phyloP scores from a whole-genome alignment of 176 grass and related monocot genomes.

The sorghum (Sorghum bicolor) region DNA sequence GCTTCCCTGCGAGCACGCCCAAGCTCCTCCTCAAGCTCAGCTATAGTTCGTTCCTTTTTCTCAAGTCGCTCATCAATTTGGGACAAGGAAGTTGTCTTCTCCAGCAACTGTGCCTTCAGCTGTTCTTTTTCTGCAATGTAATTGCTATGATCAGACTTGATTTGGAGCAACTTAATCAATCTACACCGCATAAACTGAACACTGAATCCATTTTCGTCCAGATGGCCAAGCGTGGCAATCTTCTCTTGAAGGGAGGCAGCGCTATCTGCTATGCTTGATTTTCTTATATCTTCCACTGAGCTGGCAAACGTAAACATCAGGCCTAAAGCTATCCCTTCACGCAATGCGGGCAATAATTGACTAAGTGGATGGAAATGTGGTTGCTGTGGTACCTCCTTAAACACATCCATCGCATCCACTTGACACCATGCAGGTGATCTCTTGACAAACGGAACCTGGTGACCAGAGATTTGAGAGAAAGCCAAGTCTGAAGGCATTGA shows the following conservation, averaged over 20 bases:
- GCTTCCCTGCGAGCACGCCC: background rate
- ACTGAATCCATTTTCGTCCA: conserved; percentile 53
- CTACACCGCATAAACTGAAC: conserved; percentile 26
- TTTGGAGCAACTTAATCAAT: conserved; percentile 28
- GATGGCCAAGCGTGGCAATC: conserved; percentile 8
- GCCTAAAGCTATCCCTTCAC: conserved; percentile 44
- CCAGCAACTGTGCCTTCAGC: conserved; percentile 26
- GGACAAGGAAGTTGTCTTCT: conserved; percentile 8
- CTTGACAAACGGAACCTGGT: conserved; percentile 36
- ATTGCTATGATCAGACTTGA: conserved; percentile 25
- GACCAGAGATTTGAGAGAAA: background rate
- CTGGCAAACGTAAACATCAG: conserved; percentile 39
- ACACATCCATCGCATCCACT: conserved; percentile 48
- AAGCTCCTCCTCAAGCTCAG: conserved; percentile 40
- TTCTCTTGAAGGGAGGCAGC: conserved; percentile 22
- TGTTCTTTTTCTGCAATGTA: background rate
- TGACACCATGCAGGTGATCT: conserved; percentile 37
- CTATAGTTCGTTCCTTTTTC: conserved; percentile 28
- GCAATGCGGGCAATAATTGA: conserved; percentile 29
- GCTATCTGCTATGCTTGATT: conserved; percentile 27
- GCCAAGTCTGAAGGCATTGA: conserved; percentile 1
- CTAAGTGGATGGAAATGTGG: conserved; percentile 58
- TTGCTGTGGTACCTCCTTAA: conserved; percentile 36
- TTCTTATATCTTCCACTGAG: conserved; percentile 34
- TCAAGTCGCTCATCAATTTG: conserved; percentile 18